Percentiles rank a stretch among this genome's conserved stretches.
phyloP scores from a whole-genome alignment of 2,329 filamentous ascomycete species.

The Penicillium crustosum region DNA sequence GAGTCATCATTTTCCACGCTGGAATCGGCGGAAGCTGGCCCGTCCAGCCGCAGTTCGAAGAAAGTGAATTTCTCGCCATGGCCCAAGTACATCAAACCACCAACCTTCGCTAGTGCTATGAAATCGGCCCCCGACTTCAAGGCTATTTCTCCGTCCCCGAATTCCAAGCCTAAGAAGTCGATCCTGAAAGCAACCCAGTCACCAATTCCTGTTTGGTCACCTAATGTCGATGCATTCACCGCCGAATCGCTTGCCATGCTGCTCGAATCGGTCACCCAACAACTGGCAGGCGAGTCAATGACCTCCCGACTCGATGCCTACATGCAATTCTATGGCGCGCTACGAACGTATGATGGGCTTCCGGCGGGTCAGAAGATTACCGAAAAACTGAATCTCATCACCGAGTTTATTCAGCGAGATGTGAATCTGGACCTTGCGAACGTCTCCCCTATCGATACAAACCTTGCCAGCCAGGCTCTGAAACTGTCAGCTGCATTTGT shows the following conservation, averaged over 20 bases:
- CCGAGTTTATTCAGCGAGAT: constrained; percentile 82
- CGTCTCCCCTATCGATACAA: constrained; percentile 60
- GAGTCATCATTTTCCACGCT: constrained; percentile 46
- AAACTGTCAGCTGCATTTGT: constrained; percentile 76
- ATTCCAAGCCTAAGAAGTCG: constrained; percentile 61
- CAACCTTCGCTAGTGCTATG: constrained; percentile 33
- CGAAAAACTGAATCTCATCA: constrained; percentile 73
- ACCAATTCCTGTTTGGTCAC: constrained; percentile 43
- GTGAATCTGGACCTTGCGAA: constrained; percentile 61
- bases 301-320: constrained; percentile 82
- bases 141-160: constrained; percentile 49
- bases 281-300: constrained; percentile 72
- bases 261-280: constrained; percentile 79
- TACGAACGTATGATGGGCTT: constrained; percentile 79
- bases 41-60: constrained; percentile 48
- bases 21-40: constrained; percentile 35
- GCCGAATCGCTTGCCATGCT: constrained; percentile 69
- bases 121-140: constrained; percentile 47
- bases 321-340: constrained; percentile 69
- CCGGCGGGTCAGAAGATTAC: constrained; percentile 72
- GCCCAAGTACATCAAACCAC: constrained; percentile 55
- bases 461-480: constrained; percentile 73
- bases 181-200: constrained; percentile 73
- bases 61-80: constrained; percentile 64
- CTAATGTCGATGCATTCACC: constrained; percentile 48